phyloP scores from a whole-genome alignment of 2,329 filamentous ascomycete species.

The Sphaerulina populicola region DNA sequence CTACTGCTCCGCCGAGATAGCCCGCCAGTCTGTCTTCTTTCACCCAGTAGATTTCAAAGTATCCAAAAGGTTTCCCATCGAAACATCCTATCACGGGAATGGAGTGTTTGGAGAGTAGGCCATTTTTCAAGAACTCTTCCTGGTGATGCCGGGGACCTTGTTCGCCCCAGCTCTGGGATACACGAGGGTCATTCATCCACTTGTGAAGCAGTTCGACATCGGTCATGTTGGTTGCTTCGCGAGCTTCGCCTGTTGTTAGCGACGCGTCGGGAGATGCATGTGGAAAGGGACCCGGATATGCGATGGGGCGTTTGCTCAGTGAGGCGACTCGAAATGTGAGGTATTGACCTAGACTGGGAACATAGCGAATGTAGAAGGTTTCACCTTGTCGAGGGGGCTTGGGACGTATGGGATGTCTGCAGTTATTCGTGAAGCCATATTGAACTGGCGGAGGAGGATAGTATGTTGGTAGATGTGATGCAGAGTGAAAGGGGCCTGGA shows the following conservation, averaged over 20 bases:
- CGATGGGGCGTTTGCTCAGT: slow-evolving; percentile 54
- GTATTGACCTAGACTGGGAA: slow-evolving; percentile 74
- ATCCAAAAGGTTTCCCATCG: slow-evolving; percentile 92
- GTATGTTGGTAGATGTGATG: slow-evolving; percentile 80
- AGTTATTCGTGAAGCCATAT: slow-evolving; percentile 67
- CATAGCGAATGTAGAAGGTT: slow-evolving; percentile 79
- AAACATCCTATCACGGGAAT: slow-evolving; percentile 90
- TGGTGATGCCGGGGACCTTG: slow-evolving; percentile 50
- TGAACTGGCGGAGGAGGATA: slow-evolving; percentile 77
- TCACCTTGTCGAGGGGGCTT: slow-evolving; percentile 87
- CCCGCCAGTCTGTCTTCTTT: slow-evolving; percentile 77
- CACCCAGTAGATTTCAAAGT: slow-evolving; percentile 97
- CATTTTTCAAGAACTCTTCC: slow-evolving; percentile 58
- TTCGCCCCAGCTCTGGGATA: slow-evolving; percentile 76
- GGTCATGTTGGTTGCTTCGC: slow-evolving; percentile 32
- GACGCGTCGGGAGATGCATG: slow-evolving; percentile 20
- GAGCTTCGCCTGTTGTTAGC: slow-evolving; percentile 28
- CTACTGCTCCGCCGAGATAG: slow-evolving; percentile 58
- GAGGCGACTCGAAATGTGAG: slow-evolving; percentile 82
- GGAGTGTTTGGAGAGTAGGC: slow-evolving; percentile 60
- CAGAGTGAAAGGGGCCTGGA: slow-evolving; percentile 65
- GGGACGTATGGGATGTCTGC: slow-evolving; percentile 76
- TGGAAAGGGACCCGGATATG: slow-evolving; percentile 52
- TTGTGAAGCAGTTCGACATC: slow-evolving; percentile 65
- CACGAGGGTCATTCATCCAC: slow-evolving; percentile 84